phyloP scores from a whole-genome alignment of 2,329 filamentous ascomycete genomes.

The Aspergillus tubingensis region DNA sequence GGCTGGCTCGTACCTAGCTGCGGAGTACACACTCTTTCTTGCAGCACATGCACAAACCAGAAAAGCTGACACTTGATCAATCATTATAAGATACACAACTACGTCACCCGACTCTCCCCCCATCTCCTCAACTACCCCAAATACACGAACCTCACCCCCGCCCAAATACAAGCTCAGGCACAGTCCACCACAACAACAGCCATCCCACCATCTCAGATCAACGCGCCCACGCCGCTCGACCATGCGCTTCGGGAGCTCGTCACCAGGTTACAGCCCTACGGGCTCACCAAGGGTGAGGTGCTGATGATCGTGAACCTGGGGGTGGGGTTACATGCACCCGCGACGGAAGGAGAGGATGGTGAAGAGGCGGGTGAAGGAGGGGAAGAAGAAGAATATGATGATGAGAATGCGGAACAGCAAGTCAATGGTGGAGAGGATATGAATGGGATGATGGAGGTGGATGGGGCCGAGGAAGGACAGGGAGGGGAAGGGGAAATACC shows the following conservation, averaged over 20 bases:
- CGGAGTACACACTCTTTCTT: neutral
- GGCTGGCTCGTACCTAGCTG: no score
- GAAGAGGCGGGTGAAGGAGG: slow-evolving; percentile 17
- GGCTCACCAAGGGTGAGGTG: slow-evolving; percentile 50
- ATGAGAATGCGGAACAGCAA: slow-evolving; percentile 4
- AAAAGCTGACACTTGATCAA: no score
- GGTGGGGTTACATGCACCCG: slow-evolving; percentile 32
- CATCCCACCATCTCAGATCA: slow-evolving; percentile 14
- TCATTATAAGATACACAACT: slow-evolving; percentile 35
- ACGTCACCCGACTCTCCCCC: slow-evolving; percentile 42
- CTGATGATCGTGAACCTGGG: slow-evolving; percentile 50
- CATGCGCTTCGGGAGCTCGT: slow-evolving; percentile 41
- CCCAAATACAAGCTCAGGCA: neutral
- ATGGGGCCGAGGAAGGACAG: slow-evolving; percentile 18
- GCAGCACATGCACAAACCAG: no score
- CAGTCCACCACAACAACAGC: neutral
- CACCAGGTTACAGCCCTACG: slow-evolving; percentile 39
- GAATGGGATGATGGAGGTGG: slow-evolving; percentile 12
- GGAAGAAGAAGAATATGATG: neutral
- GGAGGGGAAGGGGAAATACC: slow-evolving; percentile 21
- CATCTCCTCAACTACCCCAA: slow-evolving; percentile 43
- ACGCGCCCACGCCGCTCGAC: slow-evolving; percentile 37
- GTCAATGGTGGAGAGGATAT: slow-evolving; percentile 11
- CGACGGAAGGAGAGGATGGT: slow-evolving; percentile 21
- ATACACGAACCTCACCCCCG: slow-evolving; percentile 26